Conservation (phyloP, 768 basidiomycete species). For the Trichaptum fuscoviolaceum region DNA sequence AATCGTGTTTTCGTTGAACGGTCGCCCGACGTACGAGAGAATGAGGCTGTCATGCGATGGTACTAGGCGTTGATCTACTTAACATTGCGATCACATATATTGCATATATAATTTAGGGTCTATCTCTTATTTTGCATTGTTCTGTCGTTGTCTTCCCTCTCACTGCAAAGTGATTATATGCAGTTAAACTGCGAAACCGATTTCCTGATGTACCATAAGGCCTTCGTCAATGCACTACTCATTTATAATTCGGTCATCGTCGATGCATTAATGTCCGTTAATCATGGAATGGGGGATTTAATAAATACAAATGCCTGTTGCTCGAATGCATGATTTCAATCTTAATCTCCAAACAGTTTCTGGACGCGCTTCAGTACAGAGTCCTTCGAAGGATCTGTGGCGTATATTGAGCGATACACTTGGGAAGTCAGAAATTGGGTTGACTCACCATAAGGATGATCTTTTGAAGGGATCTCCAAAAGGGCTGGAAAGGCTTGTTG, state of each 20-base stretch:
- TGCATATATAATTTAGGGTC: neutral
- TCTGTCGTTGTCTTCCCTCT: neutral
- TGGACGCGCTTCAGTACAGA: slow-evolving; percentile 94
- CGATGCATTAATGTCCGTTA: neutral
- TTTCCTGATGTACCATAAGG: neutral
- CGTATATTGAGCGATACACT: slow-evolving; percentile 14
- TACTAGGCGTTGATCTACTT: slow-evolving; percentile 21
- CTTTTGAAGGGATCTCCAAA: slow-evolving; percentile 97
- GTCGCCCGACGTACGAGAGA: slow-evolving; percentile 58
- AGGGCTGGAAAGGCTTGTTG: slow-evolving; percentile 94
- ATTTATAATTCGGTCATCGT: neutral
- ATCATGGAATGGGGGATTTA: neutral
- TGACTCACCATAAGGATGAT: slow-evolving; percentile 89
- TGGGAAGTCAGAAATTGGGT: slow-evolving; percentile 4
- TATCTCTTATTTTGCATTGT: neutral
- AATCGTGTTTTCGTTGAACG: slow-evolving; percentile 69
- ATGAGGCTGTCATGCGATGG: slow-evolving; percentile 69
- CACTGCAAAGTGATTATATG: neutral
- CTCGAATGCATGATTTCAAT: slow-evolving; percentile 6
- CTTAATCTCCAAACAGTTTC: slow-evolving; percentile 92
- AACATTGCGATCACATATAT: neutral
- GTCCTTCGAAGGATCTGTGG: slow-evolving; percentile 88
- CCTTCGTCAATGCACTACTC: neutral
- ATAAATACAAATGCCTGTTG: slow-evolving; percentile 3
- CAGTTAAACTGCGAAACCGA: neutral